Percentiles rank a stretch among this genome's conserved stretches.
phyloP scores from a whole-genome alignment of 768 basidiomycete genomes.

The Baorangia bicolor region DNA sequence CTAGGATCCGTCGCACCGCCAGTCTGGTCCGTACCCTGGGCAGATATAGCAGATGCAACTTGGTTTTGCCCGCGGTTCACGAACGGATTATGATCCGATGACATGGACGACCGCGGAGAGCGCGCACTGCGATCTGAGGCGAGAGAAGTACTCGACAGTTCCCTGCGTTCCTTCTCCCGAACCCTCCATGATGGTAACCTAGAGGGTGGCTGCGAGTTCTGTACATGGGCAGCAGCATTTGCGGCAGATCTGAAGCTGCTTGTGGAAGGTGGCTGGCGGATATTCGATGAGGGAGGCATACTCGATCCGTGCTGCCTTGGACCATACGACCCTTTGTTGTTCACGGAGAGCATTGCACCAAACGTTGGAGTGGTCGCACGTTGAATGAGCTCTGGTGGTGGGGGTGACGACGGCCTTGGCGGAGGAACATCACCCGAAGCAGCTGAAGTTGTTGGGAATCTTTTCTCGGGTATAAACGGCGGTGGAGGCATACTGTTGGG shows the following conservation, averaged over 20 bases:
- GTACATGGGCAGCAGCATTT: slow-evolving; percentile 54
- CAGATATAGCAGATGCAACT: slow-evolving; percentile 44
- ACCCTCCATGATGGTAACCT: slow-evolving; percentile 50
- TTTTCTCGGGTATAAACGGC: slow-evolving; percentile 69
- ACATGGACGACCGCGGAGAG: slow-evolving; percentile 80
- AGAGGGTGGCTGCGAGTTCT: slow-evolving; percentile 41
- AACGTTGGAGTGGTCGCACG: slow-evolving; percentile 88
- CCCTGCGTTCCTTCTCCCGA: slow-evolving; percentile 52
- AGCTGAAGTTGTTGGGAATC: slow-evolving; percentile 42
- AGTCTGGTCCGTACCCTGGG: slow-evolving; percentile 32
- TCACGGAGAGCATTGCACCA: slow-evolving; percentile 58
- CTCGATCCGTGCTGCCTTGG: slow-evolving; percentile 69
- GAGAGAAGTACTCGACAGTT: slow-evolving; percentile 68
- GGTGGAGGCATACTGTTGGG: slow-evolving; percentile 73
- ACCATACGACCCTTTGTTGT: slow-evolving; percentile 46
- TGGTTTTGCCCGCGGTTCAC: slow-evolving; percentile 37
- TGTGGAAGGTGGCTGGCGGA: slow-evolving; percentile 74
- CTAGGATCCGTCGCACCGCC: slow-evolving; percentile 75
- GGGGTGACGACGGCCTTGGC: slow-evolving; percentile 88
- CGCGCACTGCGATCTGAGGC: slow-evolving; percentile 64
- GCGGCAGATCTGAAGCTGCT: slow-evolving; percentile 81
- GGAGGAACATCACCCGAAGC: slow-evolving; percentile 64
- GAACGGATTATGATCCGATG: slow-evolving; percentile 68
- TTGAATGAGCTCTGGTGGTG: slow-evolving; percentile 88
- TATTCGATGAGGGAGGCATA: slow-evolving; percentile 66